A percentile compares a stretch with the other conserved stretches of the same genome.
These are phyloP conservation scores for Chlorociboria aeruginascens DNA, from an alignment of 495 filamentous ascomycete species.

Conservation along the genomic window DNA sequence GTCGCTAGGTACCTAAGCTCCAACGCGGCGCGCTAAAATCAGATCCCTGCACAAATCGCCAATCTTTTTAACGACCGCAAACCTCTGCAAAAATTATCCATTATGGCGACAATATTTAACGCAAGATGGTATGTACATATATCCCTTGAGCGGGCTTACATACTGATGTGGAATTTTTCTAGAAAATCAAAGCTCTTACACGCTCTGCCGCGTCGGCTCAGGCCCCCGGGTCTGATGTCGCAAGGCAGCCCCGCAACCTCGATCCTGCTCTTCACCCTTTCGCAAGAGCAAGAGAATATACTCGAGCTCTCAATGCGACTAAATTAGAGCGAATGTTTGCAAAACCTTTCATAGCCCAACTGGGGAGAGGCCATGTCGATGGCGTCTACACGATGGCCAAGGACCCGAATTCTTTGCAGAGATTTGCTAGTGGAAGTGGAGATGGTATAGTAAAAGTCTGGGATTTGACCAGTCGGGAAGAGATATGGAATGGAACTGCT, in stretches of 20 bases:
- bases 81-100: not conserved
- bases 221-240: constrained; percentile 62
- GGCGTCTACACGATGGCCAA: constrained; percentile 72
- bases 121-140: constrained; percentile 13
- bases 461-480: constrained; percentile 68
- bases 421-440: constrained; percentile 68
- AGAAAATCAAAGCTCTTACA: constrained; percentile 92
- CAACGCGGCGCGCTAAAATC: constrained; percentile 1
- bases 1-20: not conserved
- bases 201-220: constrained; percentile 66
- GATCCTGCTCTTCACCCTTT: constrained; percentile 92
- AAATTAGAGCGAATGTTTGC: constrained; percentile 96
- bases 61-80: not conserved
- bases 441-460: constrained; percentile 91
- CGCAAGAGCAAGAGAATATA: constrained; percentile 88
- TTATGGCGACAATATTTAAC: constrained; percentile 5
- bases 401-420: constrained; percentile 53
- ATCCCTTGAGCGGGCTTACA: not conserved
- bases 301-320: constrained; percentile 75
- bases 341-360: constrained; percentile 76
- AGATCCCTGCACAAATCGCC: not conserved
- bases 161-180: not conserved
- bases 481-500: constrained; percentile 70
- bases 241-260: constrained; percentile 71
- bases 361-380: constrained; percentile 88